A percentile compares a stretch with the other conserved stretches of the same genome.
Conservation (phyloP, 2,329 filamentous ascomycete genomes). For the Drechslera avenae region DNA sequence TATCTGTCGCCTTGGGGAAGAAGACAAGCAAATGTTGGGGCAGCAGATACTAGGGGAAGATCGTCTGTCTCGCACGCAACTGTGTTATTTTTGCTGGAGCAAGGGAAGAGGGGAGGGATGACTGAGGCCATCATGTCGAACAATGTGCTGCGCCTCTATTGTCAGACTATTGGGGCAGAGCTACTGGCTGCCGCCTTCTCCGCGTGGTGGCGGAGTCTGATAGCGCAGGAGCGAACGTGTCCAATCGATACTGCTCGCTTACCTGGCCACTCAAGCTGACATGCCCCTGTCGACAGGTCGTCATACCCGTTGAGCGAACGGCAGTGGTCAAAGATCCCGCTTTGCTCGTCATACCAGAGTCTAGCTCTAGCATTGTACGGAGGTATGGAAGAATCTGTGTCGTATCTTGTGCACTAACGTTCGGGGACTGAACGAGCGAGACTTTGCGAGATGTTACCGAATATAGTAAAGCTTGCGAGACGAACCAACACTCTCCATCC, state of each 20-base stretch:
- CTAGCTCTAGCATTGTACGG: too few species aligned
- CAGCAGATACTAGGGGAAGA: not conserved
- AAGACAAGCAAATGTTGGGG: not conserved
- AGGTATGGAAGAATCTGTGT: too few species aligned
- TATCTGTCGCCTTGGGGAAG: not conserved
- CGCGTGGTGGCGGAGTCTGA: conserved; percentile 33
- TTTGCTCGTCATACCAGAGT: too few species aligned
- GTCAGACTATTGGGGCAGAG: conserved; percentile 19
- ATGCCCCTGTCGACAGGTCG: not conserved
- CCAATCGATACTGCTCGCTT: conserved; percentile 16
- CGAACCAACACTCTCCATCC: too few species aligned
- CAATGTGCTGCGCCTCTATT: conserved; percentile 30
- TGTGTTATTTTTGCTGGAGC: not conserved
- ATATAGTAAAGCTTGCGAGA: conserved; percentile 22
- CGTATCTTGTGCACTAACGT: too few species aligned
- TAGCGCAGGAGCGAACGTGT: conserved; percentile 7
- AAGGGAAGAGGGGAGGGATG: conserved; percentile 7
- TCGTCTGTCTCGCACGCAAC: too few species aligned
- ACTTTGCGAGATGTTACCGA: not conserved
- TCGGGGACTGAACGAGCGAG: not conserved
- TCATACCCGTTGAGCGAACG: not conserved
- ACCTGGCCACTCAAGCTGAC: not conserved
- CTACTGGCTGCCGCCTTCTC: conserved; percentile 27
- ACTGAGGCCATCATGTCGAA: conserved; percentile 27
- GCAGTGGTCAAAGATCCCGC: not conserved